A percentile compares a stretch with the other conserved stretches of the same genome.
Conservation (phyloP, 2,329 filamentous ascomycete species). For the Neonectria coccinea region DNA sequence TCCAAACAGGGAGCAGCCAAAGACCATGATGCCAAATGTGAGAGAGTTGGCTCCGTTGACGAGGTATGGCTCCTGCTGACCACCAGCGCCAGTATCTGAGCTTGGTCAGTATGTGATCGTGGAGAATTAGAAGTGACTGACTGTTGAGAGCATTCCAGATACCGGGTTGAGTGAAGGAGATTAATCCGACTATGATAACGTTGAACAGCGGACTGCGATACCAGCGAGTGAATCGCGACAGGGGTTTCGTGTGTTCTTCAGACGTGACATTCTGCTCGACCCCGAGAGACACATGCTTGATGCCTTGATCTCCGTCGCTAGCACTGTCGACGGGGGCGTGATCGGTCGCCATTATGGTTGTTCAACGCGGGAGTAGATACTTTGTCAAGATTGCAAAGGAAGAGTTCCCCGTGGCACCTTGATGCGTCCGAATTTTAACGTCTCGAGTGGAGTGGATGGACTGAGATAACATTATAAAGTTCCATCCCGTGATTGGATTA, state of each 20-base stretch:
- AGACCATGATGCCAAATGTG: conserved; percentile 57
- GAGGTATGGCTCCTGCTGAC: conserved; percentile 63
- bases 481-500: conserved; percentile 31
- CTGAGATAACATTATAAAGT: conserved; percentile 10
- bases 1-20: conserved; percentile 55
- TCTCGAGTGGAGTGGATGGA: conserved; percentile 23
- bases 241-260: conserved; percentile 32
- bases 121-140: background rate
- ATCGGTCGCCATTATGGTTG: conserved; percentile 28
- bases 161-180: conserved; percentile 63
- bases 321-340: conserved; percentile 25
- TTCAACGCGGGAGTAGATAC: background rate
- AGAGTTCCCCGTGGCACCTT: conserved; percentile 12
- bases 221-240: conserved; percentile 40
- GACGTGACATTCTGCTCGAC: conserved; percentile 21
- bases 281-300: conserved; percentile 26
- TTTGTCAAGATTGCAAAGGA: background rate
- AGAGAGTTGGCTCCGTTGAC: conserved; percentile 45
- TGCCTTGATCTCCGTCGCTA: conserved; percentile 33
- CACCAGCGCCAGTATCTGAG: conserved; percentile 62
- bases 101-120: background rate
- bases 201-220: conserved; percentile 58
- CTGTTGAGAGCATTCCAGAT: conserved; percentile 68
- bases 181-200: conserved; percentile 63
- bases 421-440: background rate